Evolutionary conservation across 148 eudicot genomes (phyloP).

Genomic region (Camellia lanceoleosa): DNA sequence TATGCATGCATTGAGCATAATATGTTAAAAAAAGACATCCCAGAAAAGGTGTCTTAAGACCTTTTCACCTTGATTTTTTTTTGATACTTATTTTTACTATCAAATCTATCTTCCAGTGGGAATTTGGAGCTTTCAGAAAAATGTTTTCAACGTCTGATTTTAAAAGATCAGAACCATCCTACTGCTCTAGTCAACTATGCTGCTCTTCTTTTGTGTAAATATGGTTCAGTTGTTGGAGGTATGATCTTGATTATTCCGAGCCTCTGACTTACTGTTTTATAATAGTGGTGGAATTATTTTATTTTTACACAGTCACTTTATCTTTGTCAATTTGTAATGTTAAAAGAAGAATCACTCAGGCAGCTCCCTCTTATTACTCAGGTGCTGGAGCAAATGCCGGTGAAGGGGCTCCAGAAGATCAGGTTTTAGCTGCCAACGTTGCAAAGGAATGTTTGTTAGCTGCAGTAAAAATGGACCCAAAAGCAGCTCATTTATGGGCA

Average conservation of each 20-base stretch:
- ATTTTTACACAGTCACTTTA: background rate
- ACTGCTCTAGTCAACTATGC: slow-evolving; percentile 86
- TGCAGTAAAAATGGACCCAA: slow-evolving; percentile 75
- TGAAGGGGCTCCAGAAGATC: slow-evolving; percentile 58
- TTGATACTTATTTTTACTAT: slow-evolving; percentile 24
- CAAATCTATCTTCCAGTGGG: slow-evolving; percentile 52
- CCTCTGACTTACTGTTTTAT: slow-evolving; percentile 12
- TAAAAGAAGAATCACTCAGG: slow-evolving; percentile 10
- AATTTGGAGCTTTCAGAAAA: slow-evolving; percentile 75
- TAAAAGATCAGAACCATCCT: slow-evolving; percentile 95
- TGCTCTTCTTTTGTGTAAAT: slow-evolving; percentile 68
- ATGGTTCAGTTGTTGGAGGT: slow-evolving; percentile 94
- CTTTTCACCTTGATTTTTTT: slow-evolving; percentile 3
- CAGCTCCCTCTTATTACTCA: slow-evolving; percentile 20
- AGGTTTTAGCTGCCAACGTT: slow-evolving; percentile 51
- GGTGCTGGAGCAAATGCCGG: slow-evolving; percentile 84
- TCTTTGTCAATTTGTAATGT: background rate
- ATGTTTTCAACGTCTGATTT: slow-evolving; percentile 71
- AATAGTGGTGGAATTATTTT: background rate
- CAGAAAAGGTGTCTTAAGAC: slow-evolving; percentile 3
- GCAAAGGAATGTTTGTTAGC: slow-evolving; percentile 93
- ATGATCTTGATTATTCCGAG: slow-evolving; percentile 11
- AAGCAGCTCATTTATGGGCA: slow-evolving; percentile 84
- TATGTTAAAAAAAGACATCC: background rate
- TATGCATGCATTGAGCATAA: background rate